Base-by-base conservation (phyloP, 2,329 filamentous ascomycete species). In the Aspergillaceae sp. region DNA sequence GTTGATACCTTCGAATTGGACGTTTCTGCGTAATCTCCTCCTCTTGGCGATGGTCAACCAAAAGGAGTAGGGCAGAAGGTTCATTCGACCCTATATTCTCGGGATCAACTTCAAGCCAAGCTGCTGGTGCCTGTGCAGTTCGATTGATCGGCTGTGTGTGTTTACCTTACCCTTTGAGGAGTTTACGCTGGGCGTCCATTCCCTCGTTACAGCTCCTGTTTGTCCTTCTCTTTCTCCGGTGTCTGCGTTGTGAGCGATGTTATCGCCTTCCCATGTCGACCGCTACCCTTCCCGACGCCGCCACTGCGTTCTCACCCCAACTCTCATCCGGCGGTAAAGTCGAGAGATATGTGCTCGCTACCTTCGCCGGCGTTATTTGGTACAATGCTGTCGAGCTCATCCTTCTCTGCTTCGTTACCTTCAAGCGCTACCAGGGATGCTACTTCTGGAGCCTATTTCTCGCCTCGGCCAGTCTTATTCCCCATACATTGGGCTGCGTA, bases 381-480 rank as follows among this genome's bases (percentile, higher is more conserved):
- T 59, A 59, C 40, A 59, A 59, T 45, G 43, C 54, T 11, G 50
- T 60, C 37, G 57, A 60, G 26, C 48, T 60, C 2, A 43, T 57
- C 9, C 50, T 73, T 30, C 62, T 72, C 44, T 62, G 72, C 43
- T 68, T 72, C 44, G 58, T 65, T 47, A 70, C 70, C 4, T 75
- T 75, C 55, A 67, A 62, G 40, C 59, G 59, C 34, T 67, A 64
- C 38, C 56, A 50, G 4, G 68, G 71, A 1, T 61, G 72, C 7
- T 75, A 75, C 53, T 75, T 74, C 53, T 74, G 68, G 65, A 69
- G 65, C 49, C 52, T 72, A 34, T 54, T 74, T 10, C 48, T 69
- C n/a, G 59, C 72, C 4, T 67, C 69, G 11, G 28, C 52, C 10
- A 66, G 68, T 29, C 64, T 73, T 32, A 57, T 69, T 5, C 61